phyloP scores from a whole-genome alignment of 2,329 filamentous ascomycete species.

The Fusarium compactum region DNA sequence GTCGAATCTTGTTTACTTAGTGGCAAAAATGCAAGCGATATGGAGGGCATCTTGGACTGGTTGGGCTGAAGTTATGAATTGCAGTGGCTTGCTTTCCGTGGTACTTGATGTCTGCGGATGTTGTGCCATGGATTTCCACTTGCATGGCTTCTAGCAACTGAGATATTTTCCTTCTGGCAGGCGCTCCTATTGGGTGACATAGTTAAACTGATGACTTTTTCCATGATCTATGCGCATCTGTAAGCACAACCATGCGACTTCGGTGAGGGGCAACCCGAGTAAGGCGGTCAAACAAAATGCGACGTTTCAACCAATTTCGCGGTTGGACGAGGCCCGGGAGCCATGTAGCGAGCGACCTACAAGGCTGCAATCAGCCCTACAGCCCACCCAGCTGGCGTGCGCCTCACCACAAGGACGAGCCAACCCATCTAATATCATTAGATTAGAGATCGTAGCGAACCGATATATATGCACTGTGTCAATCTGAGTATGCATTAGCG shows the following conservation, averaged over 20 bases:
- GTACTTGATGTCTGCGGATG: slow-evolving; percentile 43
- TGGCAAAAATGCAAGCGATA: slow-evolving; percentile 51
- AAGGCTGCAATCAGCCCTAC: slow-evolving; percentile 41
- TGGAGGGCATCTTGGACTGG: slow-evolving; percentile 44
- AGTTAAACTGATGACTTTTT: slow-evolving; percentile 11
- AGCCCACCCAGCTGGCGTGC: slow-evolving; percentile 22
- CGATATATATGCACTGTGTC: neutral
- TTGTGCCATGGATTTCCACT: slow-evolving; percentile 36
- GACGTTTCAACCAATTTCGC: slow-evolving; percentile 20
- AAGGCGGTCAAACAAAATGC: slow-evolving; percentile 34
- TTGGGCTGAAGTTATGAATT: slow-evolving; percentile 46
- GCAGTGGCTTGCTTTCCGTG: slow-evolving; percentile 43
- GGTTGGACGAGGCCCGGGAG: neutral
- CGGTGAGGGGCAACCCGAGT: slow-evolving; percentile 26
- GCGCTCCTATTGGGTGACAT: slow-evolving; percentile 13
- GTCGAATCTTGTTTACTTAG: slow-evolving; percentile 47
- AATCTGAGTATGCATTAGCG: neutral
- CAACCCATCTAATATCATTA: neutral
- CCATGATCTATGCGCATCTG: neutral
- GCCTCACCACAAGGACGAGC: neutral
- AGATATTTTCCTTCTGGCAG: slow-evolving; percentile 38
- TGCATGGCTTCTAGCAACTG: slow-evolving; percentile 42
- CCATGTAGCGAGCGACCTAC: slow-evolving; percentile 1
- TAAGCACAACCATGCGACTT: slow-evolving; percentile 16
- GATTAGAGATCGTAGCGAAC: neutral